Evolutionary conservation across 2,329 filamentous ascomycete genomes (phyloP).

Genomic region (Curvularia sp.): DNA sequence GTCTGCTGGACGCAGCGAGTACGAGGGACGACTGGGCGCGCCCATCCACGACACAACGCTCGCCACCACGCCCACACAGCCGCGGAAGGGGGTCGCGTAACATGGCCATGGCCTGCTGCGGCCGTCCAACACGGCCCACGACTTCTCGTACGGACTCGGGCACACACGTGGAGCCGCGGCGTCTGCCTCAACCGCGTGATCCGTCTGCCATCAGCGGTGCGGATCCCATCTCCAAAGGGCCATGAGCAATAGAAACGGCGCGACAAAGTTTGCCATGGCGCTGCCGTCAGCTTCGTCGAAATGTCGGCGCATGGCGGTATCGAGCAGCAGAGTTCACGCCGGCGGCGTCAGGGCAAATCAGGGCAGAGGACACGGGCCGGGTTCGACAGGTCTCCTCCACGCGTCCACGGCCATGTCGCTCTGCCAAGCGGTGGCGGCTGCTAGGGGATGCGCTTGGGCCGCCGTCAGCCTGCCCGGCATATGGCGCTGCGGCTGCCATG

Average conservation of each 20-base stretch:
- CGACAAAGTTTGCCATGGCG: background rate
- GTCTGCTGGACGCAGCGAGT: too few species aligned
- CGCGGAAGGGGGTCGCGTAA: background rate
- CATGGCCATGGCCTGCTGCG: background rate
- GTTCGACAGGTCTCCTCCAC: constrained; percentile 2
- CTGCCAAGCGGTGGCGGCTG: background rate
- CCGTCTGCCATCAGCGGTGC: background rate
- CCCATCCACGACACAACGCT: background rate
- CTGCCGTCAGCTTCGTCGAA: background rate
- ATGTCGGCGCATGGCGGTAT: background rate
- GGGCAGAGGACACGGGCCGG: constrained; percentile 20
- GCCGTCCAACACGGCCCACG: background rate
- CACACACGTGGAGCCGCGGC: background rate
- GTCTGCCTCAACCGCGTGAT: background rate
- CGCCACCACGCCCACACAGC: background rate
- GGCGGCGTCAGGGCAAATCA: background rate
- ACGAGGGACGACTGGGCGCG: background rate
- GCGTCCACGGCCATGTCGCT: background rate
- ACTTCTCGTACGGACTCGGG: background rate
- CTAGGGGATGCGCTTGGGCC: constrained; percentile 10
- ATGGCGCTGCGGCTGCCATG: constrained; percentile 12
- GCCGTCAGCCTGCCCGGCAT: constrained; percentile 9
- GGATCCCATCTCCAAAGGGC: background rate
- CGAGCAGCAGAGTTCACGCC: constrained; percentile 6
- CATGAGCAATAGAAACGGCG: background rate